These are phyloP conservation scores for Prosopis cineraria DNA, from an alignment of 306 rosid species.

Conservation along the genomic window DNA sequence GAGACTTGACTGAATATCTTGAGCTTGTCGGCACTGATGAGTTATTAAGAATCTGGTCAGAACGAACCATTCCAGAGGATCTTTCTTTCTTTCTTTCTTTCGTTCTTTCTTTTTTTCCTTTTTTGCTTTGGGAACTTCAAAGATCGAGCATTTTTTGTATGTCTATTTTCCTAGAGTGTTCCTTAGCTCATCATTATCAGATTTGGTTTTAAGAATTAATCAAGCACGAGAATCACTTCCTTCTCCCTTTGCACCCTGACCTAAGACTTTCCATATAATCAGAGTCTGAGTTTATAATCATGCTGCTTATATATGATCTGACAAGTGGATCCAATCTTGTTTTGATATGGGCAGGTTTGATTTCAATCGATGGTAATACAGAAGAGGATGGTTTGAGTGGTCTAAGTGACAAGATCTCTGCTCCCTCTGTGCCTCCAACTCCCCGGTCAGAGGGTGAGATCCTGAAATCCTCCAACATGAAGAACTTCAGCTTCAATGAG, in stretches of 20 bases:
- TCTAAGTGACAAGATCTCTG: conserved; percentile 52
- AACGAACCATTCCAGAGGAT: not conserved
- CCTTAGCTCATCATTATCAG: conserved; percentile 1
- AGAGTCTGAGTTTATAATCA: not conserved
- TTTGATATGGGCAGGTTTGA: conserved; percentile 44
- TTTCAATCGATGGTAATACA: conserved; percentile 41
- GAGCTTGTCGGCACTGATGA: not conserved
- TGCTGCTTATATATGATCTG: conserved; percentile 1
- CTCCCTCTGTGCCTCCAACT: conserved; percentile 53
- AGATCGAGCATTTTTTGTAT: not conserved
- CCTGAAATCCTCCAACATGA: conserved; percentile 68
- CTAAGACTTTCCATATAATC: not conserved
- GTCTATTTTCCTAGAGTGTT: not conserved
- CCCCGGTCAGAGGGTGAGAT: conserved; percentile 83
- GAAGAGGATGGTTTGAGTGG: conserved; percentile 43
- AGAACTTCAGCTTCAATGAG: conserved; percentile 65
- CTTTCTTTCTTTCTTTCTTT: too few relatives aligned
- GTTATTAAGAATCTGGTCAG: not conserved
- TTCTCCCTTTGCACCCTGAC: not conserved
- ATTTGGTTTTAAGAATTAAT: conserved; percentile 1
- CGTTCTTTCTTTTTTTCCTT: too few relatives aligned
- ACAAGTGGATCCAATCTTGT: conserved; percentile 11
- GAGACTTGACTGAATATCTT: conserved; percentile 9
- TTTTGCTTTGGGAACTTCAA: conserved; percentile 5
- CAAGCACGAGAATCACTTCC: not conserved